Evolutionary conservation across 2,329 filamentous ascomycete species (phyloP).

Genomic region (Fusarium vanettenii): DNA sequence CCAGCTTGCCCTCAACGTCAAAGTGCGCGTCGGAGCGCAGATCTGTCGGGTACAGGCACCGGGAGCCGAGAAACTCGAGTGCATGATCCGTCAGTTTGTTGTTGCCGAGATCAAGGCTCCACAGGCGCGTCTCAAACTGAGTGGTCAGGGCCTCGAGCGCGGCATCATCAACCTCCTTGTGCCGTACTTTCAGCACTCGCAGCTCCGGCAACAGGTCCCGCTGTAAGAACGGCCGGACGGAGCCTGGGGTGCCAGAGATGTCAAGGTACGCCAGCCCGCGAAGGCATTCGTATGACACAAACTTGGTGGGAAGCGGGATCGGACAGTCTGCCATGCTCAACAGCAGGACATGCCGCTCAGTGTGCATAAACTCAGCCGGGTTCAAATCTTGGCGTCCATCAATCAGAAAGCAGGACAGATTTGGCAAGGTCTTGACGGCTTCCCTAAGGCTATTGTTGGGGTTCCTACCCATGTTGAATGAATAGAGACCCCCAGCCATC

Average conservation of each 20-base stretch:
- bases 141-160: conserved; percentile 43
- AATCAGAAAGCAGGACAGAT: conserved; percentile 59
- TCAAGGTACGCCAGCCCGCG: conserved; percentile 63
- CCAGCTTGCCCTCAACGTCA: conserved; percentile 59
- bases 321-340: conserved; percentile 59
- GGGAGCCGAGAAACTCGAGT: conserved; percentile 46
- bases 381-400: conserved; percentile 61
- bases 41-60: conserved; percentile 48
- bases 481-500: conserved; percentile 52
- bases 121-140: conserved; percentile 57
- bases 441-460: conserved; percentile 53
- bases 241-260: conserved; percentile 61
- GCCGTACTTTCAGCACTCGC: conserved; percentile 62
- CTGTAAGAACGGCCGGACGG: conserved; percentile 52
- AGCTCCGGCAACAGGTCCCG: conserved; percentile 56
- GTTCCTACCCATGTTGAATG: conserved; percentile 52
- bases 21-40: conserved; percentile 54
- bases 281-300: conserved; percentile 53
- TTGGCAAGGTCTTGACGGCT: conserved; percentile 55
- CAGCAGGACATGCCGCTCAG: conserved; percentile 40
- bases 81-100: conserved; percentile 64
- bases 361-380: conserved; percentile 49
- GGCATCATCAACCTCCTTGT: conserved; percentile 59
- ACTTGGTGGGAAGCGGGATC: conserved; percentile 52
- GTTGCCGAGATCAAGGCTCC: conserved; percentile 66